Conservation (phyloP, 1,284 basidiomycete genomes). For the Cryptococcus hybrid region DNA sequence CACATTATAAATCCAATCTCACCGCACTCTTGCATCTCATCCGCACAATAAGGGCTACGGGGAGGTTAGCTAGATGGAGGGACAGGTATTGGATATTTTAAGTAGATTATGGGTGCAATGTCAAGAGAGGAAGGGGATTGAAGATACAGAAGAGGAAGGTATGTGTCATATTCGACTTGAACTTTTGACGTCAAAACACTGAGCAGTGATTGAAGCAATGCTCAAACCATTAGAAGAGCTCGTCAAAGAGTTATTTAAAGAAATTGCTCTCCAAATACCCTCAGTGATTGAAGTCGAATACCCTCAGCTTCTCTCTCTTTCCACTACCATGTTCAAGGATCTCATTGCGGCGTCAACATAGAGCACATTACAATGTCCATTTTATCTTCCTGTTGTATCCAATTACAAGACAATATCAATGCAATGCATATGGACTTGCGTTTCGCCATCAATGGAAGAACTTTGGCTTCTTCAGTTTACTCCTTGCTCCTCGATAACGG, state of each 20-base stretch:
- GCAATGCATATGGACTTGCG: background rate
- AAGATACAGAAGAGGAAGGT: constrained; percentile 5
- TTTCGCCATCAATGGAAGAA: background rate
- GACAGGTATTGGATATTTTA: constrained; percentile 43
- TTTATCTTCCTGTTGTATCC: no score
- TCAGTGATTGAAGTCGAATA: constrained; percentile 9
- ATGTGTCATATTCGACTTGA: background rate
- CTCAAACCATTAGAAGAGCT: background rate
- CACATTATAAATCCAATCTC: constrained; percentile 40
- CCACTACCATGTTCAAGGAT: constrained; percentile 9
- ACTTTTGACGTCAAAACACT: constrained; percentile 6
- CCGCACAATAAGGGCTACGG: constrained; percentile 22
- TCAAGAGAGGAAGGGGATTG: constrained; percentile 20
- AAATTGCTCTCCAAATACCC: constrained; percentile 9
- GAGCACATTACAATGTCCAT: no score
- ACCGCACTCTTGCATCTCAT: constrained; percentile 31
- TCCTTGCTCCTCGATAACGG: constrained; percentile 40
- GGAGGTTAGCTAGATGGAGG: constrained; percentile 42
- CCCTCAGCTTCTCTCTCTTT: background rate
- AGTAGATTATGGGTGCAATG: constrained; percentile 34
- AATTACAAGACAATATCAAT: no score
- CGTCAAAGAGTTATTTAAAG: constrained; percentile 6
- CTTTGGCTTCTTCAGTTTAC: background rate
- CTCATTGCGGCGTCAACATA: constrained; percentile 4
- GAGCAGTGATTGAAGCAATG: background rate